phyloP scores from a whole-genome alignment of 2,329 filamentous ascomycete species.

The Alternaria arborescens region DNA sequence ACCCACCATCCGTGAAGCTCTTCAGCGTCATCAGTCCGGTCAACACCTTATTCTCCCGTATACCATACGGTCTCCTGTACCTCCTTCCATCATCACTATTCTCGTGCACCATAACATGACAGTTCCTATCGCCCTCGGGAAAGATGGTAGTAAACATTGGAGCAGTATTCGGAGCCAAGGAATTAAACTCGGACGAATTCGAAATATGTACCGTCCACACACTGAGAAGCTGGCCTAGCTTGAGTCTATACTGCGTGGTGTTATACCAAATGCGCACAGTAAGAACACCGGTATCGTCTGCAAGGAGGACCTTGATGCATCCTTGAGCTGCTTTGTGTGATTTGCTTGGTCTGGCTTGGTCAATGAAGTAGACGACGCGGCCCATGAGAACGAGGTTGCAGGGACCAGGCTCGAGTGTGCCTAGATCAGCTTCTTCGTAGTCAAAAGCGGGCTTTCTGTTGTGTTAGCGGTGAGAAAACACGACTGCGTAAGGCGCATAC shows the following conservation, averaged over 20 bases:
- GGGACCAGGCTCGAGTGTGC: slow-evolving; percentile 60
- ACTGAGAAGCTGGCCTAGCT: slow-evolving; percentile 63
- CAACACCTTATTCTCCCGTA: slow-evolving; percentile 45
- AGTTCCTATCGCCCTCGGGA: slow-evolving; percentile 63
- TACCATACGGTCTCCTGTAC: slow-evolving; percentile 59
- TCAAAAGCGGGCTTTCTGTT: slow-evolving; percentile 54
- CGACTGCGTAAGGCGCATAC: slow-evolving; percentile 4
- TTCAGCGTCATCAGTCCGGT: slow-evolving; percentile 65
- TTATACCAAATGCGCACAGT: slow-evolving; percentile 65
- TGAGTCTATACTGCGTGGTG: slow-evolving; percentile 53
- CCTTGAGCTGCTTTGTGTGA: slow-evolving; percentile 58
- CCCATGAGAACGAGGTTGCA: slow-evolving; percentile 62
- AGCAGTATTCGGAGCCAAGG: slow-evolving; percentile 55
- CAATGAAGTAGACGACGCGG: slow-evolving; percentile 64
- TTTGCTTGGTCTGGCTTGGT: slow-evolving; percentile 54
- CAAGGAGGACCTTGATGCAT: slow-evolving; percentile 64
- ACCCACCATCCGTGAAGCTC: slow-evolving; percentile 63
- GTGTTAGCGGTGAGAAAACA: slow-evolving; percentile 7
- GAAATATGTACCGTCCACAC: slow-evolving; percentile 66
- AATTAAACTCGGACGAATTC: slow-evolving; percentile 53
- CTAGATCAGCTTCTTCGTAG: slow-evolving; percentile 60
- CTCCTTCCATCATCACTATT: slow-evolving; percentile 55
- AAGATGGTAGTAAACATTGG: slow-evolving; percentile 65
- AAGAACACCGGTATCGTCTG: slow-evolving; percentile 64
- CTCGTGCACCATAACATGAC: slow-evolving; percentile 64